Percentiles rank a stretch among this genome's conserved stretches.
Evolutionary conservation across 768 basidiomycete species (phyloP).

Genomic region (Suillus sp.): DNA sequence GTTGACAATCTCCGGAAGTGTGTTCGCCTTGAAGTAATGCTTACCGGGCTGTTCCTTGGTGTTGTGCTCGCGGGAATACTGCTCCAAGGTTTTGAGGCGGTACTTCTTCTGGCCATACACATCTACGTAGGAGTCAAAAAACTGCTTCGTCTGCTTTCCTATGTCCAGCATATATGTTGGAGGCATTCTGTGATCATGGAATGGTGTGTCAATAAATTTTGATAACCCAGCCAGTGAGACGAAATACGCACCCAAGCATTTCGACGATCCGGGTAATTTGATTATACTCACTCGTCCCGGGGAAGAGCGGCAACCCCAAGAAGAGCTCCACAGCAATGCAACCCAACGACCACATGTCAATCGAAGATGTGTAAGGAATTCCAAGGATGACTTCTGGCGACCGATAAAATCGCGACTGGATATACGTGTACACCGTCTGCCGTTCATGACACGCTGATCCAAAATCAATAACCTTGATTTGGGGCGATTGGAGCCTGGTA

Average conservation of each 20-base stretch:
- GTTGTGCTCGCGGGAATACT: conserved; percentile 94
- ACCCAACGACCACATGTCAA: conserved; percentile 99
- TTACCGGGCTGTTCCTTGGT: conserved; percentile 97
- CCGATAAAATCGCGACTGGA: conserved; percentile 98
- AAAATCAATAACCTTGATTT: conserved; percentile 99
- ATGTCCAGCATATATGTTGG: conserved; percentile 92
- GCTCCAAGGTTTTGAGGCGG: conserved; percentile 87
- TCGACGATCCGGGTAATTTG: conserved; percentile 96
- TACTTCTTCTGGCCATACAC: conserved; percentile 80
- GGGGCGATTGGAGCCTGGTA: conserved; percentile 87
- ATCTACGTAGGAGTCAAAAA: conserved; percentile 84
- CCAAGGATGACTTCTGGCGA: conserved; percentile 96
- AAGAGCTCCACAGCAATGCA: conserved; percentile 99
- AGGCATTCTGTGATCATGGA: conserved; percentile 62
- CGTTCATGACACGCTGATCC: conserved; percentile 98
- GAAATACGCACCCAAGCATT: conserved; percentile 86
- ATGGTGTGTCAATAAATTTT: not conserved
- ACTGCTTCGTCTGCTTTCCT: conserved; percentile 93
- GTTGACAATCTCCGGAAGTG: conserved; percentile 93
- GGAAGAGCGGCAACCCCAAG: conserved; percentile 93
- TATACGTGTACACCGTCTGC: conserved; percentile 99
- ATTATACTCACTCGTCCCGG: conserved; percentile 99
- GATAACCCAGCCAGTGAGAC: not conserved
- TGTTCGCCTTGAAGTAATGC: conserved; percentile 96
- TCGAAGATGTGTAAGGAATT: conserved; percentile 90